These are phyloP conservation scores for Teratosphaeria destructans DNA, from an alignment of 2,329 filamentous ascomycete genomes.

Conservation along the genomic window DNA sequence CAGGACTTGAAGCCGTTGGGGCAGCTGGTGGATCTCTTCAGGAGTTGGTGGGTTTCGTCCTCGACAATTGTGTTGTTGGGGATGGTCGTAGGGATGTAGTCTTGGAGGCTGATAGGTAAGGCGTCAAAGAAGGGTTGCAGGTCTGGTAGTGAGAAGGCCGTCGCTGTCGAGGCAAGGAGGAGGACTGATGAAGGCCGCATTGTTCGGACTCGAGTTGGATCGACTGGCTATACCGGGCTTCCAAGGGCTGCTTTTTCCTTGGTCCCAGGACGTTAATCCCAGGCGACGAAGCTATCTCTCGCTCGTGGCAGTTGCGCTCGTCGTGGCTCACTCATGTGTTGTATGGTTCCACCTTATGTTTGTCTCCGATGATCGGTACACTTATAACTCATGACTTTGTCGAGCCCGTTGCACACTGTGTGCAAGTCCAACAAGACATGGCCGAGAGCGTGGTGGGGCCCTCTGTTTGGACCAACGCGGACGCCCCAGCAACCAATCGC, in stretches of 20 bases:
- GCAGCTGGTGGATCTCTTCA: conserved; percentile 34
- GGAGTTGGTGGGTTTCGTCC: conserved; percentile 13
- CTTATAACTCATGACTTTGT: not conserved
- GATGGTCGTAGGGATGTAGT: conserved; percentile 11
- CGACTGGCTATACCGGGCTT: not conserved
- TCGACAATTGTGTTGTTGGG: conserved; percentile 9
- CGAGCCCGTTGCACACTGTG: not conserved
- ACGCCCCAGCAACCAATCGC: not conserved
- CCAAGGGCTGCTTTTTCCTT: not conserved
- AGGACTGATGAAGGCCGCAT: conserved; percentile 1
- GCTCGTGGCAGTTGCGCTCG: not conserved
- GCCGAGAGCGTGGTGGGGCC: not conserved
- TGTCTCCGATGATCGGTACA: not conserved
- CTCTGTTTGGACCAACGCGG: not conserved
- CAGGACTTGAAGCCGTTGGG: conserved; percentile 44
- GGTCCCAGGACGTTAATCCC: not conserved
- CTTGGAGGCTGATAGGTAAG: conserved; percentile 14
- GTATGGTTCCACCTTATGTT: not conserved
- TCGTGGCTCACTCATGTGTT: not conserved
- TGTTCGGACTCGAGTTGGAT: not conserved
- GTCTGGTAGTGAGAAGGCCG: conserved; percentile 17
- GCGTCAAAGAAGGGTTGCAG: conserved; percentile 22
- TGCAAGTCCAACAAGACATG: not conserved
- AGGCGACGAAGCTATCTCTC: not conserved
- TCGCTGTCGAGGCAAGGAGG: conserved; percentile 3